Percentiles rank a stretch among this genome's conserved stretches.
Evolutionary conservation across 1,139 yeast genomes (phyloP).

Genomic region (Suhomyces yuchorum): DNA sequence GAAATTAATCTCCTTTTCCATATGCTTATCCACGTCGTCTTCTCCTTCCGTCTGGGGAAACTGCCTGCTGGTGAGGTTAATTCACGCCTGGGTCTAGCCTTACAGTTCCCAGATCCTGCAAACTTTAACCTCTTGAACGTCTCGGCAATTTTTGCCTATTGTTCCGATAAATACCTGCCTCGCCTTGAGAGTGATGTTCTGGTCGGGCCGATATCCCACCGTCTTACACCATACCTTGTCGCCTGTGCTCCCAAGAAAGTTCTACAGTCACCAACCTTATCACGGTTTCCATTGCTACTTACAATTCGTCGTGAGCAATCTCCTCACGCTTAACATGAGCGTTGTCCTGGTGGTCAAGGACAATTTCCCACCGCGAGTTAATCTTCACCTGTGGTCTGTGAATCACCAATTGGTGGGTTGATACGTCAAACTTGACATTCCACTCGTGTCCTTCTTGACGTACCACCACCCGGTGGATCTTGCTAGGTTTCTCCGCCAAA

Average conservation of each 20-base stretch:
- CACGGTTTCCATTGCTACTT: not conserved
- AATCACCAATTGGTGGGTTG: conserved; percentile 33
- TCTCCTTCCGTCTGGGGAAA: not conserved
- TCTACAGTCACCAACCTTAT: not conserved
- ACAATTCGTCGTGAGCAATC: conserved; percentile 33
- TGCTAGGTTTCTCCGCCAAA: conserved; percentile 35
- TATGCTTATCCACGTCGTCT: not conserved
- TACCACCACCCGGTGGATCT: conserved; percentile 27
- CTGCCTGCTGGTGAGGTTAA: not conserved
- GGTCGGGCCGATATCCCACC: not conserved
- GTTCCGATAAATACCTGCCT: not conserved
- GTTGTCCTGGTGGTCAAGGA: not conserved
- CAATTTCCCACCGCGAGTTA: conserved; percentile 48
- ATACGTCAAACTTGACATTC: conserved; percentile 26
- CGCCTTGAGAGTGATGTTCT: no score
- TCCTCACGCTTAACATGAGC: conserved; percentile 3
- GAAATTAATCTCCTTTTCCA: not conserved
- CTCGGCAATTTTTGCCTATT: not conserved
- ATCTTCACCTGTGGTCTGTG: conserved; percentile 58
- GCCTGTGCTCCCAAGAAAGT: not conserved
- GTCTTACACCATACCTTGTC: not conserved
- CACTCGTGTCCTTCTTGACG: conserved; percentile 38
- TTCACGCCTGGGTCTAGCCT: not conserved
- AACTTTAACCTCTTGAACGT: not conserved
- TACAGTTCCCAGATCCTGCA: not conserved